Base-by-base conservation (phyloP, 306 rosid species). In the Mimosa pudica region DNA sequence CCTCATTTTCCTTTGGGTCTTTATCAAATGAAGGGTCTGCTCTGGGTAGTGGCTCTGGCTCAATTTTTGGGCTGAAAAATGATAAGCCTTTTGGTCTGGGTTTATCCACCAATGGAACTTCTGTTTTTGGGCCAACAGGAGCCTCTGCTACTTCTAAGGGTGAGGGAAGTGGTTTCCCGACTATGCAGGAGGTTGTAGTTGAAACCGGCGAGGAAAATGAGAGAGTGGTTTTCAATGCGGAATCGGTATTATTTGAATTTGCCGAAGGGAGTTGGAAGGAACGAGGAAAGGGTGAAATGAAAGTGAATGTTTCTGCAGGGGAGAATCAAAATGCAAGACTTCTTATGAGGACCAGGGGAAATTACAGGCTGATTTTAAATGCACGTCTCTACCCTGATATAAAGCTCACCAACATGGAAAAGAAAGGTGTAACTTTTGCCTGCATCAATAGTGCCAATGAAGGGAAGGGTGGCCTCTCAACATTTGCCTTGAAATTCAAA, bases 191-290 rank as follows among this genome's bases (percentile, higher is more conserved):
- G 87, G 96, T 95, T 38, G 79, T 88, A 38, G 92, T 93, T 66
- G 98, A 92, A 86, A 95, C 98, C 0, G 97, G 98, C 7, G 98
- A 95, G 88, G 98, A 95, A 86, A 88, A 95, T 14, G 98, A 95
- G 79, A 86, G 82, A 65, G 90, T 68, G 4, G 87, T 89, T 77
- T 95, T 95, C 61, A 84, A 76, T 80, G 96, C 98, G 17, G 95
- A 91, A 61, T 92, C 98, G 1, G 77, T 84, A 30, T 73, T 95
- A 82, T 95, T 92, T 41, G 98, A 95, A 69, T 95, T 87, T 75
- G 85, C 61, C 0, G 94, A 89, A 68, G 90, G 92, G 60, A 87
- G 96, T 47, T 95, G 98, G 98, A 95, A 93, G 88, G 98, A 95
- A 82, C 92, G 98, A 10, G 98, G 98, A 44, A 95, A 95, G 81